These are phyloP conservation scores for Botryotinia calthae DNA, from an alignment of 2,329 filamentous ascomycete genomes.

Conservation along the genomic window DNA sequence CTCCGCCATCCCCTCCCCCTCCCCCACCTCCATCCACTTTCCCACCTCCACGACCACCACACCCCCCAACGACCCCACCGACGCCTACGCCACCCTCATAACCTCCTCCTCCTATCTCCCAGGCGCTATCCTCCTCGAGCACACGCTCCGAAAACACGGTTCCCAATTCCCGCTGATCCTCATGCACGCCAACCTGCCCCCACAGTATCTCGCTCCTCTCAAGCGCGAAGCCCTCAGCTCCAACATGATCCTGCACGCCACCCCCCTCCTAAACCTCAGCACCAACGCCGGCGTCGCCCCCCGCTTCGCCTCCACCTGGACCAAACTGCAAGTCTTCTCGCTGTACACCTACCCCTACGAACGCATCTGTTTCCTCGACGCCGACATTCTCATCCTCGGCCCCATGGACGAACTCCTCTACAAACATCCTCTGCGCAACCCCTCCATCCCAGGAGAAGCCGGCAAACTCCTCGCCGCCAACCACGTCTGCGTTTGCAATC, in stretches of 20 bases:
- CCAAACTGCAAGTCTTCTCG: constrained; percentile 74
- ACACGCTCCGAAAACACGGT: constrained; percentile 62
- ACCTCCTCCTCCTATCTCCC: constrained; percentile 77
- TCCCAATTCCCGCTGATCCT: constrained; percentile 71
- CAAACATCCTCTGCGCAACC: constrained; percentile 54
- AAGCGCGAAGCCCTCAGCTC: not conserved
- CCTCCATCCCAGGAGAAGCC: not conserved
- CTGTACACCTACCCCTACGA: constrained; percentile 57
- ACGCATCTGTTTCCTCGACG: constrained; percentile 76
- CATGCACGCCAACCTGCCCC: constrained; percentile 47
- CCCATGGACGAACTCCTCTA: constrained; percentile 90
- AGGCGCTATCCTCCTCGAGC: constrained; percentile 74
- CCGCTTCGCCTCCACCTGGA: constrained; percentile 86
- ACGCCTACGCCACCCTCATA: constrained; percentile 56
- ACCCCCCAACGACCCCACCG: not conserved
- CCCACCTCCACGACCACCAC: not conserved
- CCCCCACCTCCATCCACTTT: not conserved
- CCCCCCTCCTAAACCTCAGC: not conserved
- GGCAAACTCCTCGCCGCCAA: constrained; percentile 60
- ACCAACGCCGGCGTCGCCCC: constrained; percentile 53
- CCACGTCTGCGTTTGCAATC: constrained; percentile 83
- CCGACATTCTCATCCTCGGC: constrained; percentile 75
- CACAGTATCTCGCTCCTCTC: constrained; percentile 45
- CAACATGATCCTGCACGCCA: not conserved
- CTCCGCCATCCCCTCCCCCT: not conserved